Evolutionary conservation across 1,139 yeast genomes (phyloP), one percentile per base, ranked within the genome.

Genomic region (Pichia sp.): DNA sequence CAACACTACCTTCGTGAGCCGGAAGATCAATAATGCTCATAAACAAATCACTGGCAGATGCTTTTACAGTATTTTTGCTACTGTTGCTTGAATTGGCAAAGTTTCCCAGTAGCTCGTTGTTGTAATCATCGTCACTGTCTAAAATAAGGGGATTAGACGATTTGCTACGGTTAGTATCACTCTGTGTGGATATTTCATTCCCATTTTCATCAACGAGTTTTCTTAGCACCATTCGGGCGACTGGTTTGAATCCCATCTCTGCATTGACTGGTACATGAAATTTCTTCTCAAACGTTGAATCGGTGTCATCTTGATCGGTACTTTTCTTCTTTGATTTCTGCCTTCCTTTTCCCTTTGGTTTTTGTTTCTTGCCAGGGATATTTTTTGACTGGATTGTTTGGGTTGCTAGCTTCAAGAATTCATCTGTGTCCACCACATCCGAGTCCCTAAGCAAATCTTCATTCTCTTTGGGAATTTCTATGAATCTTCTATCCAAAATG

Each of bases 221-320:
- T 23, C 34, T 39, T 12, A 19, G 28, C 6, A 83, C 75, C 69
- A 85, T 61, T 39, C 70, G 68, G 3, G 80, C 71, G 1, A 87
- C 93, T 16, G 73, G 72, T 41, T 74, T 72, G 60, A 89, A 87
- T 0, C 95, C 95, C 0, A 85, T 77, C 34, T 76, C 79, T 3
- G 82, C 96, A 63, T 83, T 76, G 58, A 85, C 91, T 0, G 96
- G 96, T 88, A 87, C 83, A 65, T 82, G 81, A 60, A 87, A 87
- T 51, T 69, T 67, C 57, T 77, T 78, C 47, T 65, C 62, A 30
- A 63, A 54, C 44, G 67, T 66, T 53, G 52, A 54, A 30, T 60
- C 60, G 9, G 28, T 9, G 30, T 53, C 57, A 19, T 44, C 25
- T 41, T 42, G 5, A 72, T 70, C 39, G 40, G 46, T 19, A 16